phyloP scores from a whole-genome alignment of 495 filamentous ascomycete species.

The Daldinia grandis region DNA sequence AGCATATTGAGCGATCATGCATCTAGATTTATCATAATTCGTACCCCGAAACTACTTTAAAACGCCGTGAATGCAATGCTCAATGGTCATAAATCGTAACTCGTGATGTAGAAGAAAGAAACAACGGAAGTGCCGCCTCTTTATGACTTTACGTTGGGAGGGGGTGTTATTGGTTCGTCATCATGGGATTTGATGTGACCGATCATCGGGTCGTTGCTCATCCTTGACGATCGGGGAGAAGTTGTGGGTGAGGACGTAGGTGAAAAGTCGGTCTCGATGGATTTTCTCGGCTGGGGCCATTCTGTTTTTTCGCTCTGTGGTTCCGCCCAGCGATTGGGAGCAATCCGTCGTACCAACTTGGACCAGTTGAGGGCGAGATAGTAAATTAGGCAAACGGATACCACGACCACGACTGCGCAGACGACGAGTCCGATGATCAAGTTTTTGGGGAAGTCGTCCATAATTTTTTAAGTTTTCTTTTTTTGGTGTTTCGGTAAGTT shows the following conservation, averaged over 20 bases:
- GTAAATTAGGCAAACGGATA: slow-evolving; percentile 25
- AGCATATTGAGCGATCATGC: slow-evolving; percentile 2
- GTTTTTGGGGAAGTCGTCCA: slow-evolving; percentile 39
- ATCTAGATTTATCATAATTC: background rate
- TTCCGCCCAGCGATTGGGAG: slow-evolving; percentile 29
- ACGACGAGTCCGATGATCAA: slow-evolving; percentile 42
- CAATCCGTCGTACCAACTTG: slow-evolving; percentile 29
- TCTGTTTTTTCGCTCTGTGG: slow-evolving; percentile 32
- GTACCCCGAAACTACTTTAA: background rate
- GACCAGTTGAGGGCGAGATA: slow-evolving; percentile 44
- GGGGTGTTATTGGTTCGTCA: slow-evolving; percentile 25
- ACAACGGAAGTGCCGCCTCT: background rate
- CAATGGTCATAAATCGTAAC: slow-evolving; percentile 31
- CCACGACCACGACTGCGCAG: slow-evolving; percentile 26
- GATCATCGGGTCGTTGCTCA: slow-evolving; percentile 25
- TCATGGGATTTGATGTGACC: background rate
- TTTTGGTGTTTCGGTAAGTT: background rate
- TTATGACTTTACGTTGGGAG: slow-evolving; percentile 23
- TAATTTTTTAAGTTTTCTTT: background rate
- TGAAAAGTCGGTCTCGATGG: slow-evolving; percentile 20
- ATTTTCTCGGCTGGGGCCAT: slow-evolving; percentile 40
- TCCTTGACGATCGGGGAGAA: slow-evolving; percentile 38
- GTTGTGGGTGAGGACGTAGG: slow-evolving; percentile 14
- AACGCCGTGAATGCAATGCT: slow-evolving; percentile 27
- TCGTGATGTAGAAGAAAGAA: slow-evolving; percentile 14